phyloP scores from a whole-genome alignment of 129 eudicot genomes.

The Heracleum sosnowskyi region DNA sequence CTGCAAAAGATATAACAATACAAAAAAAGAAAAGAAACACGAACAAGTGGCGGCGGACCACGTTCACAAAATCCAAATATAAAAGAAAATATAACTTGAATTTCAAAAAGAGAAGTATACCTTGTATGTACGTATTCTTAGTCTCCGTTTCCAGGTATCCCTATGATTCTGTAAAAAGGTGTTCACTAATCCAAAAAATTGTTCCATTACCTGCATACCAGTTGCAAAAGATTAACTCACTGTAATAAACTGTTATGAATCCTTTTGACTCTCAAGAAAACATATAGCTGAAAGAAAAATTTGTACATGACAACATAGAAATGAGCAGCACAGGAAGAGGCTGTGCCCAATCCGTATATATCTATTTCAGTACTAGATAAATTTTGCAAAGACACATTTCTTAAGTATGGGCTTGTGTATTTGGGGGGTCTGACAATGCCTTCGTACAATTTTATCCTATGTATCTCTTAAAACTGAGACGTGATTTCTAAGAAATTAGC shows the following conservation, averaged over 20 bases:
- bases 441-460: background rate
- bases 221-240: background rate
- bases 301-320: background rate
- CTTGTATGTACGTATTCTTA: constrained; percentile 90
- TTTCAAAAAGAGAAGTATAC: constrained; percentile 21
- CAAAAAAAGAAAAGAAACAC: background rate
- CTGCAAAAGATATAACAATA: no score
- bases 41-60: background rate
- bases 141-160: constrained; percentile 86
- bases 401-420: background rate
- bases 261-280: background rate
- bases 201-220: constrained; percentile 91
- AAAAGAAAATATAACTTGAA: background rate
- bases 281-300: background rate
- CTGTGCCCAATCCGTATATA: background rate
- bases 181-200: constrained; percentile 89
- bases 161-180: constrained; percentile 88
- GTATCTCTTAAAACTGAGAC: background rate
- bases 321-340: background rate
- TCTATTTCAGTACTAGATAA: background rate
- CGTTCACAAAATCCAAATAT: background rate
- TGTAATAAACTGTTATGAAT: background rate
- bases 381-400: background rate
- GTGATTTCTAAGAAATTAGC: background rate
- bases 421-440: background rate